phyloP scores from a whole-genome alignment of 306 rosid species.

The Vigna nakashimae region DNA sequence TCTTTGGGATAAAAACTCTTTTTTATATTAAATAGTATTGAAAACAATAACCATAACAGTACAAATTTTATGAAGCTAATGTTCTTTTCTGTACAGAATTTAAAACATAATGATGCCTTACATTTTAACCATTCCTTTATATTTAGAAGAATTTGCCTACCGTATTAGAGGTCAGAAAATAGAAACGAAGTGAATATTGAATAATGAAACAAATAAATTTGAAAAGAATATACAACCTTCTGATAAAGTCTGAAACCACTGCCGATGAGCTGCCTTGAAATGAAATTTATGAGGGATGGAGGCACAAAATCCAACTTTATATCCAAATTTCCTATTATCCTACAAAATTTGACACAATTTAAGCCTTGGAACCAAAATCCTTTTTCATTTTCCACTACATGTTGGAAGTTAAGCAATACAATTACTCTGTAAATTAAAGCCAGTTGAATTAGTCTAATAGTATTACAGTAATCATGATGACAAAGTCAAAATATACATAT shows the following conservation, averaged over 20 bases:
- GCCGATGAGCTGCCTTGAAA: conserved; percentile 93
- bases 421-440: conserved; percentile 13
- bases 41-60: not conserved
- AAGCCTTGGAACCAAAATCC: conserved; percentile 8
- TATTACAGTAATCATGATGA: not conserved
- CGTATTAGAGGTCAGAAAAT: not conserved
- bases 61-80: not conserved
- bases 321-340: conserved; percentile 93
- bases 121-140: no score
- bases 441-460: conserved; percentile 1
- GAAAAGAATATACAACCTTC: conserved; percentile 62
- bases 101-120: not conserved
- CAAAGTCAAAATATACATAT: not conserved
- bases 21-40: conserved; percentile 12
- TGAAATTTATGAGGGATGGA: conserved; percentile 87
- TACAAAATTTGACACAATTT: conserved; percentile 48
- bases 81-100: conserved; percentile 24
- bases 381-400: conserved; percentile 21
- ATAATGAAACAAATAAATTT: conserved; percentile 32
- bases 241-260: conserved; percentile 88
- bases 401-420: not conserved
- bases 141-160: no score
- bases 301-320: conserved; percentile 87
- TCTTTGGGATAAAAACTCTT: conserved; percentile 6
- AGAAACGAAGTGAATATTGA: conserved; percentile 12